Percentiles rank a stretch among this genome's conserved stretches.
Evolutionary conservation across 2,329 filamentous ascomycete species (phyloP).

Genomic region (Colletotrichum sp.): DNA sequence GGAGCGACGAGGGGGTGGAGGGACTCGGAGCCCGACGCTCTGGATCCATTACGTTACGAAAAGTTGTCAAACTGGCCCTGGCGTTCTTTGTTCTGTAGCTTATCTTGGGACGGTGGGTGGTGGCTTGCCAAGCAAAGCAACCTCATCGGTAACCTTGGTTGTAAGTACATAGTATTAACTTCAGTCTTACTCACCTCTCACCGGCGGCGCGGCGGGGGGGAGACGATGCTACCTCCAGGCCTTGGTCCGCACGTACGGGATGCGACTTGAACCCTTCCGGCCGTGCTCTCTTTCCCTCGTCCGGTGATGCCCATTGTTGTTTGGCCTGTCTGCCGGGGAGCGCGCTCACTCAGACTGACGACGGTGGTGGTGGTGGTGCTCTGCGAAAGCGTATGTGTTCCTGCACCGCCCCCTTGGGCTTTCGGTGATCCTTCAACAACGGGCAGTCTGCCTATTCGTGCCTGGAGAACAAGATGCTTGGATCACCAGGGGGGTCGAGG

Average conservation of each 20-base stretch:
- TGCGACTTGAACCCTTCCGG: background rate
- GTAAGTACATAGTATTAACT: background rate
- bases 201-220: background rate
- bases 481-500: background rate
- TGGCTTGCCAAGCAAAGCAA: background rate
- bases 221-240: background rate
- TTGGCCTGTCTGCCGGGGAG: background rate
- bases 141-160: background rate
- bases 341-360: background rate
- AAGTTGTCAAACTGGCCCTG: background rate
- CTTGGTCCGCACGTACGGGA: background rate
- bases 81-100: background rate
- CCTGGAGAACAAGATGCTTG: background rate
- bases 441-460: background rate
- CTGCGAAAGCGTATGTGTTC: background rate
- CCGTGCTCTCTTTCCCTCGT: background rate
- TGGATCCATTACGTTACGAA: conserved; percentile 22
- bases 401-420: background rate
- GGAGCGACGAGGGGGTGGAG: background rate
- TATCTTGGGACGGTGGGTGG: background rate
- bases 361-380: background rate
- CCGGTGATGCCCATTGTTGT: background rate
- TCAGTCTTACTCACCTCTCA: background rate
- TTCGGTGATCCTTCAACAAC: background rate
- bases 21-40: background rate